Conservation (phyloP, 2,329 filamentous ascomycete species). For the Ophiocordyceps camponoti-floridani region DNA sequence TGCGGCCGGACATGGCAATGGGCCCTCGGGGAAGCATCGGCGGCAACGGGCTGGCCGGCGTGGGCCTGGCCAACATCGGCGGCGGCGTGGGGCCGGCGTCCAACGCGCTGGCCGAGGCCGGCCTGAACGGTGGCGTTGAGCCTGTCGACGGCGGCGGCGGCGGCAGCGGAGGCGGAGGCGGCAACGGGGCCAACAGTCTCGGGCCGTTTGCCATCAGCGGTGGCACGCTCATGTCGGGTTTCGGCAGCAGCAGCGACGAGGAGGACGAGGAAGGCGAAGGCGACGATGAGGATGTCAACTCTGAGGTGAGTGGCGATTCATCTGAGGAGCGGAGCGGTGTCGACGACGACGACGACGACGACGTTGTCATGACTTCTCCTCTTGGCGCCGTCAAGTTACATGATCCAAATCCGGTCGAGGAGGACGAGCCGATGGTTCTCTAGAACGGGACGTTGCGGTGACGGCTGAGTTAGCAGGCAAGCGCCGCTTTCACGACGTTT, state of each 20-base stretch:
- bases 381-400: conserved; percentile 1
- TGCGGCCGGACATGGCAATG: conserved; percentile 77
- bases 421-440: conserved; percentile 1
- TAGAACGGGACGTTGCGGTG: conserved; percentile 2
- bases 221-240: conserved; percentile 69
- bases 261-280: conserved; percentile 91
- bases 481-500: conserved; percentile 1
- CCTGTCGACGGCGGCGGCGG: conserved; percentile 30
- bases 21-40: conserved; percentile 52
- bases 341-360: conserved; percentile 8
- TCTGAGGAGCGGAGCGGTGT: conserved; percentile 10
- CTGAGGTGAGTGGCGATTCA: conserved; percentile 39
- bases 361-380: conserved; percentile 9
- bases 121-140: conserved; percentile 61
- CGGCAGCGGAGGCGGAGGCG: conserved; percentile 20
- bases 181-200: conserved; percentile 10
- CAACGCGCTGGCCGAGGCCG: conserved; percentile 61
- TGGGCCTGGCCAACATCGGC: conserved; percentile 28
- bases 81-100: conserved; percentile 27
- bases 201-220: conserved; percentile 50
- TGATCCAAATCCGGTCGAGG: conserved; percentile 2
- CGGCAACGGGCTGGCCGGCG: conserved; percentile 26
- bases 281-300: conserved; percentile 56
- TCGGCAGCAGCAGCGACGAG: conserved; percentile 88
- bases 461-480: conserved; percentile 2